Evolutionary conservation across 371 early-diverging fungal genomes (phyloP).

Genomic region (Rhizopus microsporus): DNA sequence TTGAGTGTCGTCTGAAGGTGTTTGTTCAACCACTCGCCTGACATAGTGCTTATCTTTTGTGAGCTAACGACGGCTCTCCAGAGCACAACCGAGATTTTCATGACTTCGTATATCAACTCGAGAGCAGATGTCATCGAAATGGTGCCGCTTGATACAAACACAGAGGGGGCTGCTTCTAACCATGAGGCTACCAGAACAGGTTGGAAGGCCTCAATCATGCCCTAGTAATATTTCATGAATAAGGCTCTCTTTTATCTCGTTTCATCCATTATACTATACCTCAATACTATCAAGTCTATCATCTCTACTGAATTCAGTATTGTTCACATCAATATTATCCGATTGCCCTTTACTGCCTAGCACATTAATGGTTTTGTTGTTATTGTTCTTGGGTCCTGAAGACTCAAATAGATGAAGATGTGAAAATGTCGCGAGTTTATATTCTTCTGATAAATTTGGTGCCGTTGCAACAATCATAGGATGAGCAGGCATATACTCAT

Average conservation of each 20-base stretch:
- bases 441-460: slow-evolving; percentile 22
- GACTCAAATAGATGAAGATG: slow-evolving; percentile 44
- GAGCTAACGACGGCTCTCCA: slow-evolving; percentile 64
- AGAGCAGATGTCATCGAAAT: slow-evolving; percentile 50
- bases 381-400: slow-evolving; percentile 23
- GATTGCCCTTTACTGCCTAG: slow-evolving; percentile 13
- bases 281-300: slow-evolving; percentile 27
- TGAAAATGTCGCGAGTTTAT: slow-evolving; percentile 27
- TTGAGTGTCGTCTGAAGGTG: slow-evolving; percentile 59
- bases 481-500: slow-evolving; percentile 21
- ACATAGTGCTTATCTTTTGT: slow-evolving; percentile 19
- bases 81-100: slow-evolving; percentile 61
- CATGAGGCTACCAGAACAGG: slow-evolving; percentile 71
- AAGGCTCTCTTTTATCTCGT: not conserved
- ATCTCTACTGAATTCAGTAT: slow-evolving; percentile 22
- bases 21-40: slow-evolving; percentile 43
- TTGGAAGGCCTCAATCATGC: slow-evolving; percentile 56
- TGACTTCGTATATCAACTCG: slow-evolving; percentile 48
- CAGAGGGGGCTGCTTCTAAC: slow-evolving; percentile 71
- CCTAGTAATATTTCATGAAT: slow-evolving; percentile 6
- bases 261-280: slow-evolving; percentile 6
- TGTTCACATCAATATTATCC: slow-evolving; percentile 7
- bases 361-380: not conserved
- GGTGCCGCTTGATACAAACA: slow-evolving; percentile 50
- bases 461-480: slow-evolving; percentile 16